phyloP scores from a whole-genome alignment of 2,329 filamentous ascomycete genomes.

The Aspergillus fructus region DNA sequence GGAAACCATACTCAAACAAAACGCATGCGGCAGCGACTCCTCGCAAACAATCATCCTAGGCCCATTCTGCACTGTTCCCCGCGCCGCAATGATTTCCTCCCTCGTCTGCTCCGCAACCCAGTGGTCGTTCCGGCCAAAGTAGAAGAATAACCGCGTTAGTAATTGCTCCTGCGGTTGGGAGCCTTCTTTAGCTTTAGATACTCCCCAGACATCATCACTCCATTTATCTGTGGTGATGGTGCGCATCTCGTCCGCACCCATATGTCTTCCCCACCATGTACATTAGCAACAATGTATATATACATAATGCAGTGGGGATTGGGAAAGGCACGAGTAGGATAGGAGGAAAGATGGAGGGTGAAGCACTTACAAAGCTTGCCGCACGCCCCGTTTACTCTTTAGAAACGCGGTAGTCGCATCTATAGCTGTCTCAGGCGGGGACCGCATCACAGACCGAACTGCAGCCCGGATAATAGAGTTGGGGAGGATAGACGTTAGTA shows the following conservation, averaged over 20 bases:
- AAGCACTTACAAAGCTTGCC: slow-evolving; percentile 51
- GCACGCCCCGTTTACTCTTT: slow-evolving; percentile 49
- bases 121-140: slow-evolving; percentile 60
- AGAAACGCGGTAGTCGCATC: slow-evolving; percentile 53
- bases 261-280: slow-evolving; percentile 38
- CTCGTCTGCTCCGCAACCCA: slow-evolving; percentile 61
- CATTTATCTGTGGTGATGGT: slow-evolving; percentile 58
- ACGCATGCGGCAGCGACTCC: slow-evolving; percentile 57
- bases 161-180: slow-evolving; percentile 19
- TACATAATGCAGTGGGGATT: no score
- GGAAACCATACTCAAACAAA: slow-evolving; percentile 53
- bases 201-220: slow-evolving; percentile 61
- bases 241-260: slow-evolving; percentile 59
- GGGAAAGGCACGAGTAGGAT: neutral
- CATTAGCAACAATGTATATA: neutral
- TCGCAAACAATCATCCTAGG: slow-evolving; percentile 58
- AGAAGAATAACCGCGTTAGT: slow-evolving; percentile 53
- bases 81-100: slow-evolving; percentile 52
- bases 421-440: slow-evolving; percentile 41
- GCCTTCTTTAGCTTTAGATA: slow-evolving; percentile 22
- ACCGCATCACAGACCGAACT: slow-evolving; percentile 44
- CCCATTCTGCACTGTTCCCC: slow-evolving; percentile 38
- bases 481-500: slow-evolving; percentile 47
- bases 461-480: slow-evolving; percentile 39
- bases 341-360: neutral